Evolutionary conservation across 129 eudicot species (phyloP).

Genomic region (Smallanthus sonchifolius): DNA sequence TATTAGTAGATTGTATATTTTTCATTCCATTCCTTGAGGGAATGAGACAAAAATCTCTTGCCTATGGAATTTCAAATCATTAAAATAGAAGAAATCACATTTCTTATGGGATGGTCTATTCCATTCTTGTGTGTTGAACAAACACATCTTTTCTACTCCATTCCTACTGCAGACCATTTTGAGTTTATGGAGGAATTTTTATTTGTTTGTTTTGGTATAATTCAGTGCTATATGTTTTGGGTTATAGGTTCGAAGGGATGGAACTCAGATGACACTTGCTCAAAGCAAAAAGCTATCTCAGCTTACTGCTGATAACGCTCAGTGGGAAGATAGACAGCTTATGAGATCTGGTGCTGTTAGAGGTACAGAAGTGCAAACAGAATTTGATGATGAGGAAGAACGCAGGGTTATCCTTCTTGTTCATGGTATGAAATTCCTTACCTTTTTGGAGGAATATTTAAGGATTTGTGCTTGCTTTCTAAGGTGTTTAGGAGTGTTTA

Average conservation of each 20-base stretch:
- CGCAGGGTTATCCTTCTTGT: slow-evolving; percentile 61
- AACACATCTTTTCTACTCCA: background rate
- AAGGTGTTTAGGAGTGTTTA: background rate
- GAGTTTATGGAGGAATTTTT: background rate
- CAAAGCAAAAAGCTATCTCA: slow-evolving; percentile 70
- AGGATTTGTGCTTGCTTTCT: background rate
- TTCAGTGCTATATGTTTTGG: background rate
- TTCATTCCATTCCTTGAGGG: background rate
- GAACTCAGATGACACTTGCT: slow-evolving; percentile 65
- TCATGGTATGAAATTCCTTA: slow-evolving; percentile 39
- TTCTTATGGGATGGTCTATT: background rate
- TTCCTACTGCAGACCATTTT: background rate
- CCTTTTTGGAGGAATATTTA: background rate
- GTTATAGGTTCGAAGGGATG: slow-evolving; percentile 55
- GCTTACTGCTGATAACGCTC: slow-evolving; percentile 71
- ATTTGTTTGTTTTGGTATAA: background rate
- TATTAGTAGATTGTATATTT: background rate
- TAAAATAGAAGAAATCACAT: background rate
- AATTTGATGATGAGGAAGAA: slow-evolving; percentile 71
- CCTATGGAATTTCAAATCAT: background rate
- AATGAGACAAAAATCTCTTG: no score
- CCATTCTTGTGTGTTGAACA: background rate
- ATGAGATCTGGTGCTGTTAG: slow-evolving; percentile 72
- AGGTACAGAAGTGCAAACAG: slow-evolving; percentile 72
- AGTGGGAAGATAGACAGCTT: slow-evolving; percentile 79